Conservation (phyloP, 805 yeast genomes). For the Candida nitratophila region DNA sequence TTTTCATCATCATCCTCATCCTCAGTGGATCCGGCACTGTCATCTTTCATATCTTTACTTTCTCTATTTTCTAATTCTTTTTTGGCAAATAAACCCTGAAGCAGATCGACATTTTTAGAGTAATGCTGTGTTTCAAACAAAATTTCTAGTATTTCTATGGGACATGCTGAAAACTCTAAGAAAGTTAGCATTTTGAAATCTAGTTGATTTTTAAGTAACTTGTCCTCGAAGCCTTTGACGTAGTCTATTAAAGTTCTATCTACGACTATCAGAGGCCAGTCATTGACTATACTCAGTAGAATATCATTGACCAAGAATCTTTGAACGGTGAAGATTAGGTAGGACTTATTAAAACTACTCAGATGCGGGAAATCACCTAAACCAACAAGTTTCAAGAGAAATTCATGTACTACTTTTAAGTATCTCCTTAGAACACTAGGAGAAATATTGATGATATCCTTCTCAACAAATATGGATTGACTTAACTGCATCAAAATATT, state of each 20-base stretch:
- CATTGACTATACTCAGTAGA: not conserved
- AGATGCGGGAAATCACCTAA: not conserved
- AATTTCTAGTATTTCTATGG: not conserved
- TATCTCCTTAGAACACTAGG: not conserved
- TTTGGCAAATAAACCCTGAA: not conserved
- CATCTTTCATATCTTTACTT: not conserved
- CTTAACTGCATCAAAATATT: not conserved
- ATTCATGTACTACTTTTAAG: not conserved
- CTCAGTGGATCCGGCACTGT: not conserved
- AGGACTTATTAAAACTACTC: not conserved
- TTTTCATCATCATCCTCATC: not conserved
- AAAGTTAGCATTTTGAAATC: not conserved
- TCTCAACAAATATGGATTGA: not conserved
- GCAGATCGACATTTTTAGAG: not conserved
- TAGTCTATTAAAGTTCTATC: not conserved
- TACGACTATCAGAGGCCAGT: not conserved
- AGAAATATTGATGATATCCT: not conserved
- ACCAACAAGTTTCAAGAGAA: not conserved
- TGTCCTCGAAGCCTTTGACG: not conserved
- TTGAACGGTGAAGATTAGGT: not conserved
- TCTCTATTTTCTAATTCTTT: not conserved
- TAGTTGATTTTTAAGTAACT: not conserved
- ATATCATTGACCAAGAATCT: not conserved
- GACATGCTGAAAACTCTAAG: not conserved
- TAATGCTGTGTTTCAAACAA: not conserved